Evolutionary conservation across 2,329 filamentous ascomycete species (phyloP).

Genomic region (Calonectria leucothoes): DNA sequence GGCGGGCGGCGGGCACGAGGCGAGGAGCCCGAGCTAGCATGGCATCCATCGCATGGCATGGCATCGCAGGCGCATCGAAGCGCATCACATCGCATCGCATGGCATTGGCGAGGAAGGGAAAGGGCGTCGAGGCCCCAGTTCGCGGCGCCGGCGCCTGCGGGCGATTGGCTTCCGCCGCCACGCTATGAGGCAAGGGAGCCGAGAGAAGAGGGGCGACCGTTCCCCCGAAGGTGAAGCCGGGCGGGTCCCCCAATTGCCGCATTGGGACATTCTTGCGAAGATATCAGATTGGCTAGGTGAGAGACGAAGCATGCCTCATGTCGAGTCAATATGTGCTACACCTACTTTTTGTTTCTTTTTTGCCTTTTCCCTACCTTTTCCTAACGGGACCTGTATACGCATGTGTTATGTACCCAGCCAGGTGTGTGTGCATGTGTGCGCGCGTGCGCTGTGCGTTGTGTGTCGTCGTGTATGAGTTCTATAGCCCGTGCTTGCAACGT

Average conservation of each 20-base stretch:
- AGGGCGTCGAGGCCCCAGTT: constrained; percentile 21
- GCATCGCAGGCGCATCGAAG: not conserved
- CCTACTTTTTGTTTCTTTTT: constrained; percentile 3
- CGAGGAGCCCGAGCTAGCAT: not conserved
- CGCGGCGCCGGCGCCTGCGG: constrained; percentile 19
- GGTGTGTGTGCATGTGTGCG: not conserved
- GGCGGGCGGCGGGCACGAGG: constrained; percentile 1
- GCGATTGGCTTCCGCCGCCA: constrained; percentile 39
- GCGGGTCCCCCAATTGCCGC: constrained; percentile 38
- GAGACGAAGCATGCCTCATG: constrained; percentile 22
- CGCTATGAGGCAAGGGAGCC: constrained; percentile 35
- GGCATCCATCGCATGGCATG: constrained; percentile 5
- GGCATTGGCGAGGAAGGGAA: not conserved
- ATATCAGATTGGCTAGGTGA: constrained; percentile 25
- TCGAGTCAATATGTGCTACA: constrained; percentile 10
- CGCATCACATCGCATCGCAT: constrained; percentile 20
- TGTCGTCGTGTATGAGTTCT: not conserved
- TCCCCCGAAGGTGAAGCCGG: constrained; percentile 27
- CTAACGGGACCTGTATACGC: not conserved
- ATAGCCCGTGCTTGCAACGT: not conserved
- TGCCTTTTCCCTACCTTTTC: not conserved
- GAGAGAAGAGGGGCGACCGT: constrained; percentile 19
- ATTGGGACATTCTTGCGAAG: constrained; percentile 49
- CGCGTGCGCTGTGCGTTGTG: not conserved
- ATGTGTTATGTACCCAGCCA: not conserved